A percentile compares a stretch with the other conserved stretches of the same genome.
Conservation (phyloP, 306 rosid species). For the Casuarina cunninghamiana region DNA sequence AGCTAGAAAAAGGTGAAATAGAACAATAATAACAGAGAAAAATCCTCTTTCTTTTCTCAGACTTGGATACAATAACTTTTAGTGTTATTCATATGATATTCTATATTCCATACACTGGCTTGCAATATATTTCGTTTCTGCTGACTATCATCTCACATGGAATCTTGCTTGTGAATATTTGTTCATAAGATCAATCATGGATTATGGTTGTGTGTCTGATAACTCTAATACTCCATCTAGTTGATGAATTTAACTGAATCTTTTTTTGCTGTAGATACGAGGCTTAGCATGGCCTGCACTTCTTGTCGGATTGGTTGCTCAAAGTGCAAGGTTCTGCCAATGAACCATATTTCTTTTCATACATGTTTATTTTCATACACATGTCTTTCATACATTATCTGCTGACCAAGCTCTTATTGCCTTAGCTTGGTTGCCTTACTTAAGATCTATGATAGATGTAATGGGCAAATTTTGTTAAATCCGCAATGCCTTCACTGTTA, state of each 20-base stretch:
- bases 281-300: slow-evolving; percentile 7
- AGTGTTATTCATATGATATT: no score
- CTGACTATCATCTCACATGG: neutral
- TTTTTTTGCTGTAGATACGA: slow-evolving; percentile 19
- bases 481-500: neutral
- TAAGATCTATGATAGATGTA: neutral
- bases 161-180: neutral
- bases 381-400: neutral
- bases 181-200: neutral
- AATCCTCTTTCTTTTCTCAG: neutral
- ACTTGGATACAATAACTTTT: no score
- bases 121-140: neutral
- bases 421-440: neutral
- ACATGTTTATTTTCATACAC: neutral
- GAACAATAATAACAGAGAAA: neutral
- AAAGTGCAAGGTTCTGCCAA: slow-evolving; percentile 10
- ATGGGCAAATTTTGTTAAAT: neutral
- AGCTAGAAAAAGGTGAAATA: neutral
- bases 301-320: slow-evolving; percentile 10
- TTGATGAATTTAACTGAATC: slow-evolving; percentile 19
- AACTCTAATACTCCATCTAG: slow-evolving; percentile 11
- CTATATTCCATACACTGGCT: neutral
- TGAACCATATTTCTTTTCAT: slow-evolving; percentile 8
- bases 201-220: neutral
- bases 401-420: neutral